Base-by-base conservation (phyloP, 208 protist species). In the Trypanosoma mega region DNA sequence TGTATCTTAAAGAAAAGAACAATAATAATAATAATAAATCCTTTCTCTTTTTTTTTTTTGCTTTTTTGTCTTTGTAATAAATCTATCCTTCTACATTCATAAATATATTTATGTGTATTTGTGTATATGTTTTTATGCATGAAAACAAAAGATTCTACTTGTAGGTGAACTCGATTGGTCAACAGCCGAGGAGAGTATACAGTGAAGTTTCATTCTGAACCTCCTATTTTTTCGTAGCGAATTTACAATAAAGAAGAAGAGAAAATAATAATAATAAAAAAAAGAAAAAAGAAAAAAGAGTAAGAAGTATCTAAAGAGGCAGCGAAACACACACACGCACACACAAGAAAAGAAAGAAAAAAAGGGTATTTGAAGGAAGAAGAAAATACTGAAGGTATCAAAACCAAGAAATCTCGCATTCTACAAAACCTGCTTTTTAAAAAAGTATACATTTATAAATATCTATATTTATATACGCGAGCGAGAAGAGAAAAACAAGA, bases 181-280 rank as follows among this genome's bases (percentile, higher is more conserved):
- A 12, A 39, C 34, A 39, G 12, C 6, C 6, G 34, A 39, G 34
- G 34, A 16, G 34, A 39, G 34, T 12, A 12, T 12, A 39, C 12
- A 6, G 12, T 12, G 34, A 39, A 12, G 34, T 39, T 39, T 39
- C 12, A 39, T 39, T 39, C n/a, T n/a, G n/a, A n/a, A n/a, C n/a
- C n/a, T n/a, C n/a, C n/a, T n/a, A n/a, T n/a, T n/a, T n/a, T n/a
- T n/a, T n/a, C n/a, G n/a, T n/a, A n/a, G n/a, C n/a, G n/a, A n/a
- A n/a, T n/a, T n/a, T n/a, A n/a, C n/a, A n/a, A 14, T n/a, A n/a
- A 41, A 55, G 26, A 52, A n/a, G 33, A 31, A 52, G 23, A 55
- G 23, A 56, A 56, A 2, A 36, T 44, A 41, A 5, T 8, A 37
- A 36, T 44, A 50, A 48, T 51, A 48, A 58, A 46, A 45, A 39